Percentiles rank a stretch among this genome's conserved stretches.
phyloP scores from a whole-genome alignment of 495 filamentous ascomycete genomes.

The Talaromyces liani region DNA sequence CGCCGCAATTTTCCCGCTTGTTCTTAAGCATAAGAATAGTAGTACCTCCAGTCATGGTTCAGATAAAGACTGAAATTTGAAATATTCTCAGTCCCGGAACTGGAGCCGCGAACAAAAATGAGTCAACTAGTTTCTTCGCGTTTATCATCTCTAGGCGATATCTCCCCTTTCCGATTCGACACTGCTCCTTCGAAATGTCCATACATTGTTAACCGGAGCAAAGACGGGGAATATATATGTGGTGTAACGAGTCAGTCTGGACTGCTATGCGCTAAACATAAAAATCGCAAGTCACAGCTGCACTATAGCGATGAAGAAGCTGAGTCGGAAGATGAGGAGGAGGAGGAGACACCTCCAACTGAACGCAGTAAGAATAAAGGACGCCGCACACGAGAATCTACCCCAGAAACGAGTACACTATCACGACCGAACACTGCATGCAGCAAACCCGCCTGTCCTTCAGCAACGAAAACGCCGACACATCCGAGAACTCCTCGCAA shows the following conservation, averaged over 20 bases:
- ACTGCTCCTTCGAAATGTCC: not conserved
- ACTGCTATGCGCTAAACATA: not conserved
- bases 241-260: not conserved
- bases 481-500: not conserved
- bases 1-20: not conserved
- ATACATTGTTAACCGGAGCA: not conserved
- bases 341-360: too few species aligned
- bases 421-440: not conserved
- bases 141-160: not conserved
- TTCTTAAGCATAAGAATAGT: not conserved
- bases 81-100: not conserved
- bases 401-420: not conserved
- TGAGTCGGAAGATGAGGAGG: too few species aligned
- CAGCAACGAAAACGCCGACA: not conserved
- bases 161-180: not conserved
- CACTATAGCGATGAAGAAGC: not conserved
- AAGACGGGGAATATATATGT: not conserved
- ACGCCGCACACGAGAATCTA: not conserved
- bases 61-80: conserved; percentile 7
- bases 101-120: not conserved
- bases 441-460: not conserved
- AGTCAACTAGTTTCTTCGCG: not conserved
- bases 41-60: conserved; percentile 5
- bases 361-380: too few species aligned
- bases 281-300: not conserved